These are phyloP conservation scores for Gloeopeniophorella convolvens DNA, from an alignment of 768 basidiomycete genomes.

Conservation along the genomic window DNA sequence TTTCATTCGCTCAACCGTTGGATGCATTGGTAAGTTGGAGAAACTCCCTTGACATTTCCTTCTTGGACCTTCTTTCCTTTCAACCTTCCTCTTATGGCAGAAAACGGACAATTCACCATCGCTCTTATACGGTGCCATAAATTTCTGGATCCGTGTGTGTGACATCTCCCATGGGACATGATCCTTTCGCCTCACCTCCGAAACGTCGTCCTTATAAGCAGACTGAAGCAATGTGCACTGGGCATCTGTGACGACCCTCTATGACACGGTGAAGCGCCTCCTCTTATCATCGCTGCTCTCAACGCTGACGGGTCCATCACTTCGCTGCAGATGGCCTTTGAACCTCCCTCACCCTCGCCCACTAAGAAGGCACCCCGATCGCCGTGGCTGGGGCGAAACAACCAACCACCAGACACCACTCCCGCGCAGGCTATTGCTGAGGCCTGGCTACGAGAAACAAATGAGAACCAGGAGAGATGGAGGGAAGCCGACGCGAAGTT, in stretches of 20 bases:
- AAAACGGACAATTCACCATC: slow-evolving; percentile 17
- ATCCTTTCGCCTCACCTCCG: slow-evolving; percentile 19
- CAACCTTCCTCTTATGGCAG: slow-evolving; percentile 23
- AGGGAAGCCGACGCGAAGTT: slow-evolving; percentile 44
- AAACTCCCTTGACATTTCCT: slow-evolving; percentile 23
- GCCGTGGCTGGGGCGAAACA: slow-evolving; percentile 9
- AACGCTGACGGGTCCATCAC: neutral
- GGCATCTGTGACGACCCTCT: slow-evolving; percentile 13
- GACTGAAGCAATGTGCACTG: slow-evolving; percentile 10
- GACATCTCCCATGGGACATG: slow-evolving; percentile 20
- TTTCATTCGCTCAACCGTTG: slow-evolving; percentile 16
- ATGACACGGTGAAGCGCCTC: slow-evolving; percentile 14
- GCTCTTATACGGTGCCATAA: slow-evolving; percentile 22
- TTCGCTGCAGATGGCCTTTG: slow-evolving; percentile 21
- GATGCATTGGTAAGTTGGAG: slow-evolving; percentile 20
- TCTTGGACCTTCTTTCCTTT: slow-evolving; percentile 21
- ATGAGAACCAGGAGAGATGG: slow-evolving; percentile 56
- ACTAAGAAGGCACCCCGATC: slow-evolving; percentile 18
- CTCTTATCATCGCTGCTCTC: slow-evolving; percentile 1
- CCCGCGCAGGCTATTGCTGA: slow-evolving; percentile 61
- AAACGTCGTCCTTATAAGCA: slow-evolving; percentile 19
- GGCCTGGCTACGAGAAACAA: slow-evolving; percentile 60
- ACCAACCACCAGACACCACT: slow-evolving; percentile 26
- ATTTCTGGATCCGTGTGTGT: slow-evolving; percentile 22
- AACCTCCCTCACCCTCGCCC: slow-evolving; percentile 21